Evolutionary conservation across 768 basidiomycete genomes (phyloP), one percentile per base, ranked within the genome.

Genomic region (Mycena latifolia): DNA sequence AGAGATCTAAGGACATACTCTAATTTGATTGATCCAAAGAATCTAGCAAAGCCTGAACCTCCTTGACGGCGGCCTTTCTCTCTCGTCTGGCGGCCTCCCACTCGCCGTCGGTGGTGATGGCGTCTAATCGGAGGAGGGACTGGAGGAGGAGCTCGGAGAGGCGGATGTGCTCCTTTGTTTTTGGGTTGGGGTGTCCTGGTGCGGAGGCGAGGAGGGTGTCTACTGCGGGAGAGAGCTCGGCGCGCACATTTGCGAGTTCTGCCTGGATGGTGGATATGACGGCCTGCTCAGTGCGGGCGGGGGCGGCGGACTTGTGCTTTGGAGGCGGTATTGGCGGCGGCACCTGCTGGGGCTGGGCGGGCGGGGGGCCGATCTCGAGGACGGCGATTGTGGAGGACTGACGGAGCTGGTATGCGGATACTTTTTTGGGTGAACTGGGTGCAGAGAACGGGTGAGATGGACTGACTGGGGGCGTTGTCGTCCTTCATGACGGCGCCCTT

Each of bases 401-500:
- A 54, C 85, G 85, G 69, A 98, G 82, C 55, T 86, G 84, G 77
- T 95, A 96, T 2, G 91, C 82, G 15, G 94, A 89, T 69, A 96
- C 89, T 90, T 70, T 55, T 62, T 43, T 35, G 33, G 33, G 33
- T 73, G 37, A 73, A 59, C 63, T 33, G 28, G n/a, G 22, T 48
- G 35, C 63, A 22, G 52, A 24, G 45, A 46, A 46, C 37, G 22
- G 18, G 63, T 20, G 15, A 24, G 20, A 45, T 39, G 41, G 37
- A 75, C 86, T 80, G 69, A 92, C 90, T 79, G 50, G 90, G 86
- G 10, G 88, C 85, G 63, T 79, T 75, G 75, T 95, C 90, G 75
- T 97, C 94, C 70, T 90, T 92, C 86, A 98, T 92, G 77, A 98
- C 87, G 2, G 94, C 95, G 41, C 97, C 97, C 50, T 92, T 88